These are phyloP conservation scores for Candida fluviatilis DNA, from an alignment of 805 yeast genomes.

Conservation along the genomic window DNA sequence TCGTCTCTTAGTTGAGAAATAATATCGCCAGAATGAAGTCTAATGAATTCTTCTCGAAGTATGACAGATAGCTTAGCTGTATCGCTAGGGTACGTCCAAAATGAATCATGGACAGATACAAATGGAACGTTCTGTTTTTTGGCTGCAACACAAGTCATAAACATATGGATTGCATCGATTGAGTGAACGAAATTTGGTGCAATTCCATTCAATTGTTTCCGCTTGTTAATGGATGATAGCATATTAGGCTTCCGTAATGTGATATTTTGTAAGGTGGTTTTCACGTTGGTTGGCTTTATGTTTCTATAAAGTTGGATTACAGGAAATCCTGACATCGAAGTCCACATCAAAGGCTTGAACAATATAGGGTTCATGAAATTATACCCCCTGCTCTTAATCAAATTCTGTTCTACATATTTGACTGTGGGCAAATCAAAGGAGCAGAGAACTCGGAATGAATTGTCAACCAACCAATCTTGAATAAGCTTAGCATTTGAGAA, in stretches of 20 bases:
- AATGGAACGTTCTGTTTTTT: constrained; percentile 19
- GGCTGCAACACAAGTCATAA: constrained; percentile 30
- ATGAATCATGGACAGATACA: constrained; percentile 41
- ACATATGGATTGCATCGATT: constrained; percentile 36
- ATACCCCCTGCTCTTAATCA: not conserved
- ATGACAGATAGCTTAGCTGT: constrained; percentile 22
- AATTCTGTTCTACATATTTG: constrained; percentile 2
- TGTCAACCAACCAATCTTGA: constrained; percentile 32
- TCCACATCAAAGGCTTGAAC: constrained; percentile 40
- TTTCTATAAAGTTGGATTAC: constrained; percentile 33
- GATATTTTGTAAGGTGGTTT: constrained; percentile 20
- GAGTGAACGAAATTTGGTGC: constrained; percentile 45
- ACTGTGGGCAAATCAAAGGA: constrained; percentile 19
- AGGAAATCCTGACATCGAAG: constrained; percentile 37
- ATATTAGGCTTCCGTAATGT: constrained; percentile 14
- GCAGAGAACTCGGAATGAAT: constrained; percentile 25
- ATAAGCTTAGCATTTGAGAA: constrained; percentile 30
- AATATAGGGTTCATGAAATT: constrained; percentile 15
- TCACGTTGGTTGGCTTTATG: constrained; percentile 8
- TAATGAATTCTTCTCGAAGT: constrained; percentile 32
- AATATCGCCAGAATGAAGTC: constrained; percentile 26
- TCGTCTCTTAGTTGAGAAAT: constrained; percentile 23
- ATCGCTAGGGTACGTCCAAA: constrained; percentile 37
- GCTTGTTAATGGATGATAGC: constrained; percentile 20
- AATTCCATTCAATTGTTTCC: constrained; percentile 32